phyloP scores from a whole-genome alignment of 129 eudicot species.

The Flaveria sonorensis region DNA sequence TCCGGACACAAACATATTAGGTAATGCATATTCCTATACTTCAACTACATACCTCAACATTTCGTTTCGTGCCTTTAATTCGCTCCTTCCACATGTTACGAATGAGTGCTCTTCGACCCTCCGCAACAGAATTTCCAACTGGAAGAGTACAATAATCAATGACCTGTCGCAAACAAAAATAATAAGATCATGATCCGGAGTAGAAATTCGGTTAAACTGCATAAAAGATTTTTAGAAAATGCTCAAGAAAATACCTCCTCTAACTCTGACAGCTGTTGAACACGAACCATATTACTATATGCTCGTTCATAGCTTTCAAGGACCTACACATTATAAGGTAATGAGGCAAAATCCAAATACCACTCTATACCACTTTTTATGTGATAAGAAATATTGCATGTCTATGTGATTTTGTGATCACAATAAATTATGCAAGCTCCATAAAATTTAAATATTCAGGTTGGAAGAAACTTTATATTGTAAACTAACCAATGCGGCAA shows the following conservation, averaged over 20 bases:
- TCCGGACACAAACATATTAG: constrained; percentile 2
- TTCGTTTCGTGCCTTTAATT: constrained; percentile 86
- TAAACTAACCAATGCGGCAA: constrained; percentile 89
- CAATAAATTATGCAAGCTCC: not conserved
- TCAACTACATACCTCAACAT: constrained; percentile 67
- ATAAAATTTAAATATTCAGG: not conserved
- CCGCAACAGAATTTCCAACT: constrained; percentile 70
- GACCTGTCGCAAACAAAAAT: constrained; percentile 51
- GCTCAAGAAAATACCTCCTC: constrained; percentile 67
- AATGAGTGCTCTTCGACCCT: constrained; percentile 83
- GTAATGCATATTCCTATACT: not conserved
- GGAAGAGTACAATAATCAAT: constrained; percentile 95
- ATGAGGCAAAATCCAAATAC: constrained; percentile 12
- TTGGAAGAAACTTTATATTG: not conserved
- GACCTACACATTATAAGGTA: constrained; percentile 50
- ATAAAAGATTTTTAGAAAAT: constrained; percentile 1
- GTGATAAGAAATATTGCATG: constrained; percentile 15
- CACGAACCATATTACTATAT: constrained; percentile 96
- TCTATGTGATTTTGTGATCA: not conserved
- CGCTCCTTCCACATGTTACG: constrained; percentile 99
- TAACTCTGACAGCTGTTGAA: constrained; percentile 93
- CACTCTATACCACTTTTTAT: not conserved
- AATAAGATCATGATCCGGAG: not conserved
- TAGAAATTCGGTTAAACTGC: not conserved
- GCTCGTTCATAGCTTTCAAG: constrained; percentile 99